A percentile compares a stretch with the other conserved stretches of the same genome.
Evolutionary conservation across 75 land plant genomes (phyloP).

Genomic region (Picea sitchensis): DNA sequence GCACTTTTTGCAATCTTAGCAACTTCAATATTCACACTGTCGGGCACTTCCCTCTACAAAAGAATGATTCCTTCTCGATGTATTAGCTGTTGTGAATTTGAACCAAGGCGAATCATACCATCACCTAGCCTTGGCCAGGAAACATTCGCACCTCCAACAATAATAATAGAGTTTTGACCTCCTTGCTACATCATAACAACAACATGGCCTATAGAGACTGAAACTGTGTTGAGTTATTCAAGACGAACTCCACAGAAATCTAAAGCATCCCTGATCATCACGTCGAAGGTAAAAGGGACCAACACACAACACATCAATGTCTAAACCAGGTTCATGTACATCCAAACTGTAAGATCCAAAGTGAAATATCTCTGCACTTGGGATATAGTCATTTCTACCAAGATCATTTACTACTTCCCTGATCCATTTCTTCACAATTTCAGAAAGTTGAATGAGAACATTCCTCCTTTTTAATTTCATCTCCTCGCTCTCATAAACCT

Average conservation of each 20-base stretch:
- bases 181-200: constrained; percentile 86
- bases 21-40: constrained; percentile 78
- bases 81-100: constrained; percentile 46
- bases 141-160: constrained; percentile 27
- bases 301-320: too few species aligned
- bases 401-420: too few species aligned
- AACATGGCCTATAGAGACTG: constrained; percentile 62
- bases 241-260: constrained; percentile 52
- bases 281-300: too few species aligned
- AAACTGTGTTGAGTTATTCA: constrained; percentile 30
- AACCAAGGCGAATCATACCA: constrained; percentile 21
- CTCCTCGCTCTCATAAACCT: too few species aligned
- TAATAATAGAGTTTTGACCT: neutral
- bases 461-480: too few species aligned
- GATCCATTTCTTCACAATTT: too few species aligned
- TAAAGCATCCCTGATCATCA: constrained; percentile 57
- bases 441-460: too few species aligned
- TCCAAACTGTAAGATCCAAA: too few species aligned
- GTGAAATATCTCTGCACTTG: too few species aligned
- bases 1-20: constrained; percentile 82
- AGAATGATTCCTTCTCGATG: constrained; percentile 67
- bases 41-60: constrained; percentile 92
- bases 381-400: too few species aligned
- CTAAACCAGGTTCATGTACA: too few species aligned
- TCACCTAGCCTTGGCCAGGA: constrained; percentile 54